Percentiles rank a stretch among this genome's conserved stretches.
Evolutionary conservation across 2,329 filamentous ascomycete genomes (phyloP).

Genomic region (Elsinoe necatrix): DNA sequence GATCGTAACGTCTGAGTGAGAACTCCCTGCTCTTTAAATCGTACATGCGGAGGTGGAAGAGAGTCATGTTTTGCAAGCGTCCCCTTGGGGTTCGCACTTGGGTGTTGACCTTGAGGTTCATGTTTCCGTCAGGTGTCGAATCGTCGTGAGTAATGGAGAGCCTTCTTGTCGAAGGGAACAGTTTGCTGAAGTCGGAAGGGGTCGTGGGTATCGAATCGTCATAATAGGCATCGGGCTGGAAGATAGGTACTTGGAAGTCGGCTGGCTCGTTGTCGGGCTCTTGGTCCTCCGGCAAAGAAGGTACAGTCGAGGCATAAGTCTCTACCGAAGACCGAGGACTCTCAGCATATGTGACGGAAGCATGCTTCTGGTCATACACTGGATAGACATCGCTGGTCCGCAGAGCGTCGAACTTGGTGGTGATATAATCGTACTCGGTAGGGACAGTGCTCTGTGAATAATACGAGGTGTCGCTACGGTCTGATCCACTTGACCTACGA

Average conservation of each 20-base stretch:
- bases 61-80: constrained; percentile 55
- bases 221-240: constrained; percentile 54
- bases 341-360: constrained; percentile 17
- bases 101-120: constrained; percentile 89
- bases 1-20: constrained; percentile 82
- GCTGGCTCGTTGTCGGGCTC: constrained; percentile 30
- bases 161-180: constrained; percentile 78
- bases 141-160: constrained; percentile 85
- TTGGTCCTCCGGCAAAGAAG: constrained; percentile 50
- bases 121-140: constrained; percentile 82
- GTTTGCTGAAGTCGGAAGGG: constrained; percentile 68
- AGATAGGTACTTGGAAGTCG: constrained; percentile 51
- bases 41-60: constrained; percentile 94
- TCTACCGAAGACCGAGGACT: constrained; percentile 57
- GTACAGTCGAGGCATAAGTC: constrained; percentile 68
- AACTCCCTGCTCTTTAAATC: constrained; percentile 80
- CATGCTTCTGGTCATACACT: background rate
- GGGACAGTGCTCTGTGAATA: constrained; percentile 20
- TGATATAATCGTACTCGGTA: constrained; percentile 19
- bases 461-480: constrained; percentile 19
- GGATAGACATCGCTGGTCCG: constrained; percentile 18
- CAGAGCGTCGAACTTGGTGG: constrained; percentile 20
- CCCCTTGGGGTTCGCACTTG: constrained; percentile 46
- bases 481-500: constrained; percentile 15
- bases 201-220: constrained; percentile 65